phyloP scores from a whole-genome alignment of 2,329 filamentous ascomycete genomes.

The Epichloe aotearoae region DNA sequence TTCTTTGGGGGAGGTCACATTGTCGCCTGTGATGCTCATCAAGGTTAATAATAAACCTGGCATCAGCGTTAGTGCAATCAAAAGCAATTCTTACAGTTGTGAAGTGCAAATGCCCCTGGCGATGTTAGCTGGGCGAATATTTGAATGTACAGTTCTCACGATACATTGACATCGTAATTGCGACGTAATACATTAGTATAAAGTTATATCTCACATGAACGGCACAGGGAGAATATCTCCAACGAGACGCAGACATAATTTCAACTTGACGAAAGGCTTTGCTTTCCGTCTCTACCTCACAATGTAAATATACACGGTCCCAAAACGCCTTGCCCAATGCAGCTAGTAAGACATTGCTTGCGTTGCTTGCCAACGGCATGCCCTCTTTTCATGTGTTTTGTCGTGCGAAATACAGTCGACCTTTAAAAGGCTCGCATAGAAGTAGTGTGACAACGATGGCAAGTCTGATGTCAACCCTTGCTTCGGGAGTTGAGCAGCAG shows the following conservation, averaged over 20 bases:
- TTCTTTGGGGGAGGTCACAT: background rate
- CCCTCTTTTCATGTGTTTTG: background rate
- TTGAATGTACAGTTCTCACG: no score
- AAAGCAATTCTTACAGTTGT: background rate
- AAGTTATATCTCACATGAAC: background rate
- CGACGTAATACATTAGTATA: background rate
- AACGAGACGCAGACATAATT: background rate
- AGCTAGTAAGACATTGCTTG: constrained; percentile 11
- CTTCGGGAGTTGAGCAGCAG: constrained; percentile 86
- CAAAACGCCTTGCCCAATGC: constrained; percentile 26
- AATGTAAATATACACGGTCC: constrained; percentile 23
- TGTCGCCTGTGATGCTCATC: background rate
- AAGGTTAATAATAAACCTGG: background rate
- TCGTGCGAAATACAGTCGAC: background rate
- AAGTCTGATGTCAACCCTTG: constrained; percentile 36
- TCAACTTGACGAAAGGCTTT: background rate
- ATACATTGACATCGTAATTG: background rate
- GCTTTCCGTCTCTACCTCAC: constrained; percentile 8
- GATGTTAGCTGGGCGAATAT: background rate
- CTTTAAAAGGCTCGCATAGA: background rate
- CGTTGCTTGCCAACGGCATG: background rate
- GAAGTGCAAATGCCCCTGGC: background rate
- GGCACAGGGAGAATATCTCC: background rate
- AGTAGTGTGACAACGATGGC: background rate
- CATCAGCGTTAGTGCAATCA: background rate